phyloP scores from a whole-genome alignment of 805 yeast genomes.

The Zygotorulaspora sp. region DNA sequence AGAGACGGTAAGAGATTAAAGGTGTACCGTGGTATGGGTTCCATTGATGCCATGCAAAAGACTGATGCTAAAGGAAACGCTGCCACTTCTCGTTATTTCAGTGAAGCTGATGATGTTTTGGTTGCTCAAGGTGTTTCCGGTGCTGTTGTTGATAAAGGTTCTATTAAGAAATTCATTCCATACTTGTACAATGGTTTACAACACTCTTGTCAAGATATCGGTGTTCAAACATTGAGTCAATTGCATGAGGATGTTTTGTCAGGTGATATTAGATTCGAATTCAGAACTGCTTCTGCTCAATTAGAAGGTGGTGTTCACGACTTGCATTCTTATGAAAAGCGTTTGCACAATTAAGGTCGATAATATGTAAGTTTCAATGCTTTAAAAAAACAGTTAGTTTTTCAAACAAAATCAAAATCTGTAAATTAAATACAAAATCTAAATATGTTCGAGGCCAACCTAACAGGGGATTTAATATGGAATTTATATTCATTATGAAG shows the following conservation, averaged over 20 bases:
- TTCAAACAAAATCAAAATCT: too few species aligned
- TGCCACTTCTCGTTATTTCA: conserved; percentile 95
- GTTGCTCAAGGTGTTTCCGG: conserved; percentile 99
- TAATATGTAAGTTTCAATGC: too few species aligned
- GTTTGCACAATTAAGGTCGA: conserved; percentile 81
- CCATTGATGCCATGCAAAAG: conserved; percentile 96
- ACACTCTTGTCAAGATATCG: conserved; percentile 98
- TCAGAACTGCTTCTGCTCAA: conserved; percentile 98
- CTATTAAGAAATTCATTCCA: conserved; percentile 88
- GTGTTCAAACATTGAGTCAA: conserved; percentile 60
- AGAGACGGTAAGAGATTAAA: conserved; percentile 97
- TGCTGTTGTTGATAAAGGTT: conserved; percentile 94
- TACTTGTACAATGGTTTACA: conserved; percentile 92
- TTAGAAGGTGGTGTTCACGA: conserved; percentile 98
- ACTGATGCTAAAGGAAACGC: conserved; percentile 89
- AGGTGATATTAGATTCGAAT: conserved; percentile 86
- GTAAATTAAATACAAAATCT: too few species aligned
- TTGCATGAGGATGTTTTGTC: conserved; percentile 59
- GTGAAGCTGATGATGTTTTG: conserved; percentile 89
- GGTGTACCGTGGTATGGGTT: conserved; percentile 99
- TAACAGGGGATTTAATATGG: too few species aligned
- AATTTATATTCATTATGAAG: too few species aligned
- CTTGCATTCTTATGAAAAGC: conserved; percentile 94
- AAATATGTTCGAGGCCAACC: too few species aligned
- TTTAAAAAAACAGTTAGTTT: too few species aligned